phyloP scores from a whole-genome alignment of 805 yeast genomes.

The Barnettozyma wickerhamii region DNA sequence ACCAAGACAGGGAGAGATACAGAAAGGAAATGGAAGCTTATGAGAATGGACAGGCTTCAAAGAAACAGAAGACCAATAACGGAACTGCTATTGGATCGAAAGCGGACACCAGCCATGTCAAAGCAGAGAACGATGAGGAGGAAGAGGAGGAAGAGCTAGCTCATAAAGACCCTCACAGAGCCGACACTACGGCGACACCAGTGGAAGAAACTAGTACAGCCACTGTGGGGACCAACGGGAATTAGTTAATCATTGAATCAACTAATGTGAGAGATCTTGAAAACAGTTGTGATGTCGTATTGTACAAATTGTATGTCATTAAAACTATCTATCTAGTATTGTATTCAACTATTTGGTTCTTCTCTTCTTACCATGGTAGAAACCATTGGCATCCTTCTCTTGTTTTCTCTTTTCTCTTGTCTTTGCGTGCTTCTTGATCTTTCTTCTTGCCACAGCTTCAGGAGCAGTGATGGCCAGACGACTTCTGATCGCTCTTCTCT shows the following conservation, averaged over 20 bases:
- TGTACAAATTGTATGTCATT: too few species aligned
- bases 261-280: too few species aligned
- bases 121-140: neutral
- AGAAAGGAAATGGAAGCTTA: slow-evolving; percentile 64
- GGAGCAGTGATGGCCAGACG: slow-evolving; percentile 76
- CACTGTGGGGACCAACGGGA: too few species aligned
- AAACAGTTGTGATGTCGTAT: too few species aligned
- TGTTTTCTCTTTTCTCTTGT: slow-evolving; percentile 73
- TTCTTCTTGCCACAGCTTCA: slow-evolving; percentile 73
- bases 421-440: slow-evolving; percentile 69
- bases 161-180: slow-evolving; percentile 13
- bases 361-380: slow-evolving; percentile 61
- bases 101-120: neutral
- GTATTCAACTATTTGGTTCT: slow-evolving; percentile 2
- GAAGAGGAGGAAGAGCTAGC: slow-evolving; percentile 17
- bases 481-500: slow-evolving; percentile 71
- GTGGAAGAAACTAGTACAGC: too few species aligned
- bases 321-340: too few species aligned
- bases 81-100: neutral
- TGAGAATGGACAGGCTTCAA: slow-evolving; percentile 19
- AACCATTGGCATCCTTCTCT: slow-evolving; percentile 73
- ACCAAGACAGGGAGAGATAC: slow-evolving; percentile 74
- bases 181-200: neutral
- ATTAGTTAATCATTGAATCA: too few species aligned
- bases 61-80: slow-evolving; percentile 4